These are phyloP conservation scores for Coelastrella sp. DNA, from an alignment of 139 green algal species.

Conservation along the genomic window DNA sequence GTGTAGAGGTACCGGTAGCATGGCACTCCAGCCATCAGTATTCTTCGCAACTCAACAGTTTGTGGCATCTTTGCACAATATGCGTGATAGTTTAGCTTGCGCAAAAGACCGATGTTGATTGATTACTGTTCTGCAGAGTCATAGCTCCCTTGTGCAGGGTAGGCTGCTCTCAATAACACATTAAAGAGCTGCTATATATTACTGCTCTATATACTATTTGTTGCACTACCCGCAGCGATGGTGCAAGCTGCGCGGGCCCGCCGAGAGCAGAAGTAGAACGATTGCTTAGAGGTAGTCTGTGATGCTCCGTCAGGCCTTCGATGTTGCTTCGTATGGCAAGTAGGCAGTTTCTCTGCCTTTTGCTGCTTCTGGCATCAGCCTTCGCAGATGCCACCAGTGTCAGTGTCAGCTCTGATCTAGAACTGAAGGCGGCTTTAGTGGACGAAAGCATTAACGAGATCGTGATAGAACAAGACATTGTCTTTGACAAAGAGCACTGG, in stretches of 20 bases:
- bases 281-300: background rate
- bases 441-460: slow-evolving; percentile 4
- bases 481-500: background rate
- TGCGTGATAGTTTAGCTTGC: no score
- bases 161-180: no score
- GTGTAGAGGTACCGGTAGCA: no score
- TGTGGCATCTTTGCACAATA: no score
- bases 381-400: background rate
- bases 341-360: background rate
- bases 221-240: no score
- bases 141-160: background rate
- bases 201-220: no score
- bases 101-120: no score
- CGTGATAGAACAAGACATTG: slow-evolving; percentile 6
- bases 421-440: background rate
- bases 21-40: no score
- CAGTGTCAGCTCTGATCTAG: slow-evolving; percentile 1
- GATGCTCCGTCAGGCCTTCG: background rate
- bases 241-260: no score
- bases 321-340: background rate
- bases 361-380: background rate
- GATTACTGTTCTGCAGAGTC: no score
- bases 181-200: no score
- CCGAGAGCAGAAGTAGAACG: background rate
- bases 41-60: no score